Base-by-base conservation (phyloP, 345 rosid species). In the Sisymbrium irio region DNA sequence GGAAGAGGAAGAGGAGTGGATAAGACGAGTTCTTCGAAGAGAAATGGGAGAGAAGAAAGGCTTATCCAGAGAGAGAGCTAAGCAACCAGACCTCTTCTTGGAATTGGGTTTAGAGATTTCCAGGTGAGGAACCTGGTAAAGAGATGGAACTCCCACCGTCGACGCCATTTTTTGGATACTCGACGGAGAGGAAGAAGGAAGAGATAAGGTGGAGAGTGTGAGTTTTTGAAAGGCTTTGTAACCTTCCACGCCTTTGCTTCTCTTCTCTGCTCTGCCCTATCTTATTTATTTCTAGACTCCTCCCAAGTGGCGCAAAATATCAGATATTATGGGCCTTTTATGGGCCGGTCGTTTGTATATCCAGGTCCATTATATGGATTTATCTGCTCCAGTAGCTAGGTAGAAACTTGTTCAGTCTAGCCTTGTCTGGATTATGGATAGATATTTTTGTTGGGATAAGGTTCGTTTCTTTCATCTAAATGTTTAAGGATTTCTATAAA, bases 111-210 rank as follows among this genome's bases (percentile, higher is more conserved):
- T 55, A 5, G 81, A 68, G 17, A 75, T 74, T 49, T 86, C 87
- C 0, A 82, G 79, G 53, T 75, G 79, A n/a, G 86, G 86, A 30
- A 82, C 58, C 30, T 76, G 85, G 74, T 63, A 82, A 28, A 82
- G 57, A 9, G 87, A 79, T 3, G 78, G 82, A 12, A 82, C 79
- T 55, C 86, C 88, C 8, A 80, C 58, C 32, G 79, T 50, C 44
- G 89, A 85, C 25, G 87, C 83, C 88, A 86, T 83, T 35, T n/a
- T 44, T 27, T 9, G 27, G 25, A 45, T 28, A 55, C 30, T 75
- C 73, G 54, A 46, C 72, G 70, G 32, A 32, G 59, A 39, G 28
- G 28, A 27, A 58, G 40, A 15, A 59, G 68, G 28, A 27, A 58
- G 40, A 41, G 62, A 56, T 67, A 75, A 67, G 72, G 79, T 67